Evolutionary conservation across 306 rosid genomes (phyloP), one percentile per base, ranked within the genome.

Genomic region (Cucurbita maxima): DNA sequence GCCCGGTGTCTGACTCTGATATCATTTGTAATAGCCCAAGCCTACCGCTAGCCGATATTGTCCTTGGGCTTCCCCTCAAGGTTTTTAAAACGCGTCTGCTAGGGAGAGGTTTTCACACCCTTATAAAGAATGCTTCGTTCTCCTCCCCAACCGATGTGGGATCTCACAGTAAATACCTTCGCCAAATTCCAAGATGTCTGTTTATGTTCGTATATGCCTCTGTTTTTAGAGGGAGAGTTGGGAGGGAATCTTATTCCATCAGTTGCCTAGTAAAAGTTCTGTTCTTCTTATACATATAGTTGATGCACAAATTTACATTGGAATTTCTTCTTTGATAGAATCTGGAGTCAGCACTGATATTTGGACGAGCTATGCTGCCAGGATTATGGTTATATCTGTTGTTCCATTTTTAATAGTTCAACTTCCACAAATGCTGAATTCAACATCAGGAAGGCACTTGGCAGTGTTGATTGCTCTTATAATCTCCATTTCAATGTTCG

Each of bases 291-390:
- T 37, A 4, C 51, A 5, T 37, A 15, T 38, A 61, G 5, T 64
- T 8, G 18, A 66, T 20, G 72, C 72, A 41, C 19, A 66, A 43
- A 66, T 69, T 22, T 69, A 30, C 48, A 55, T 76, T 50, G 45
- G 60, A 75, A 38, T 78, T 40, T 80, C 75, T 45, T 7, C 72
- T 41, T 76, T 57, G 84, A 82, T 88, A 95, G 99, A 89, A 74
- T 89, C 99, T 86, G 99, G 99, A 72, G 87, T 95, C 68, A 89
- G 96, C 71, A 91, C 97, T 57, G 99, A 95, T 82, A 88, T 89
- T 61, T 91, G 96, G 99, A 91, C 99, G 71, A 84, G 86, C 72
- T 95, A 91, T 78, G 87, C 96, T 63, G 99, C 97, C 62, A 84
- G 41, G 75, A 89, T 95, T 73, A 91, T 95, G 99, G 80, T 80